Evolutionary conservation across 2,329 filamentous ascomycete species (phyloP).

Genomic region (Curvularia lunata): DNA sequence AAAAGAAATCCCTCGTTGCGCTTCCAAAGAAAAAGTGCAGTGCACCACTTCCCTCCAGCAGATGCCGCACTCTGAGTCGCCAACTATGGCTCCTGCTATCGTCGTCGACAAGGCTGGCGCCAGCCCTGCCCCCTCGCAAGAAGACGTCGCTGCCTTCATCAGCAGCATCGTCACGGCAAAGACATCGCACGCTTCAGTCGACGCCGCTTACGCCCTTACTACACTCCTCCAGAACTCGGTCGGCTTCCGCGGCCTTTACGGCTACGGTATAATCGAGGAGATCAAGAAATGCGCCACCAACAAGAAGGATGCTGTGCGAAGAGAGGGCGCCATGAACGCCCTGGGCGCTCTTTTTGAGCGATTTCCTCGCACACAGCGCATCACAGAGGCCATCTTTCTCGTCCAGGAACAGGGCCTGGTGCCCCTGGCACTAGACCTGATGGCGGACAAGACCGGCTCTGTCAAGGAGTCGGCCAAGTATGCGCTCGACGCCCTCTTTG

Average conservation of each 20-base stretch:
- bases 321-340: constrained; percentile 94
- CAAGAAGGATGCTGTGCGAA: constrained; percentile 86
- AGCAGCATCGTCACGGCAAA: constrained; percentile 57
- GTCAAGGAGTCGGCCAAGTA: constrained; percentile 94
- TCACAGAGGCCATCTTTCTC: constrained; percentile 82
- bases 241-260: constrained; percentile 66
- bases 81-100: constrained; percentile 56
- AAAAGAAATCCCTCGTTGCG: constrained; percentile 28
- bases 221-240: constrained; percentile 69
- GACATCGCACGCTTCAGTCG: constrained; percentile 63
- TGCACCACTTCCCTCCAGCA: constrained; percentile 23
- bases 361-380: constrained; percentile 76
- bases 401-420: constrained; percentile 80
- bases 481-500: constrained; percentile 87
- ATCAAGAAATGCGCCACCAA: constrained; percentile 81
- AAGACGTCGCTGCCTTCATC: constrained; percentile 54
- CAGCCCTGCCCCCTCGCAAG: constrained; percentile 52
- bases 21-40: constrained; percentile 9
- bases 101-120: constrained; percentile 55
- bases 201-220: constrained; percentile 69
- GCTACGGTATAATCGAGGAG: constrained; percentile 67
- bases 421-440: constrained; percentile 75
- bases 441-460: constrained; percentile 87
- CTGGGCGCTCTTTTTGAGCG: constrained; percentile 92
- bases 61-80: constrained; percentile 61